Percentiles rank a stretch among this genome's conserved stretches.
These are phyloP conservation scores for Aspergillus taichungensis DNA, from an alignment of 495 filamentous ascomycete species.

Conservation along the genomic window DNA sequence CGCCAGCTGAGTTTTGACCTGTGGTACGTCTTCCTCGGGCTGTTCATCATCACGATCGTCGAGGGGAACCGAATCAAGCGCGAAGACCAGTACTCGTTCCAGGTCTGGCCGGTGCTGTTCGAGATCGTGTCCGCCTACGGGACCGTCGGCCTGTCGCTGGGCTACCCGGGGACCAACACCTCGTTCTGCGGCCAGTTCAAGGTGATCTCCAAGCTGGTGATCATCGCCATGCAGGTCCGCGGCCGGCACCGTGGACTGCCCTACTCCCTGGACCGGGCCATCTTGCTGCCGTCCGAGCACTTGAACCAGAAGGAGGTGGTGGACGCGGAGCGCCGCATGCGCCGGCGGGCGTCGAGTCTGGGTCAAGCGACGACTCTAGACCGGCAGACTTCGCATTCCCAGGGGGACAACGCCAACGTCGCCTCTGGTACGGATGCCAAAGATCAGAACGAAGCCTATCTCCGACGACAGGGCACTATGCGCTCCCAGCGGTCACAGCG, in stretches of 20 bases:
- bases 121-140: slow-evolving; percentile 91
- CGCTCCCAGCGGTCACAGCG: slow-evolving; percentile 10
- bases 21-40: slow-evolving; percentile 86
- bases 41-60: slow-evolving; percentile 79
- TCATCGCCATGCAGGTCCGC: slow-evolving; percentile 89
- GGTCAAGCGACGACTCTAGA: slow-evolving; percentile 30
- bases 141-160: slow-evolving; percentile 84
- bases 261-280: slow-evolving; percentile 84
- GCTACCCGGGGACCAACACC: slow-evolving; percentile 63
- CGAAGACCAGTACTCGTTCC: slow-evolving; percentile 53
- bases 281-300: slow-evolving; percentile 70
- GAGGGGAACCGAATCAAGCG: slow-evolving; percentile 60
- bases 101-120: slow-evolving; percentile 76
- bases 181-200: slow-evolving; percentile 75
- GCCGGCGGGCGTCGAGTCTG: slow-evolving; percentile 45
- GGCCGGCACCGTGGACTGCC: slow-evolving; percentile 88
- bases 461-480: slow-evolving; percentile 24
- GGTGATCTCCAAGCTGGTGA: slow-evolving; percentile 76
- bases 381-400: slow-evolving; percentile 18
- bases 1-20: slow-evolving; percentile 88
- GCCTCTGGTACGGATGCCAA: slow-evolving; percentile 22
- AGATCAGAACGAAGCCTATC: slow-evolving; percentile 15
- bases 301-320: slow-evolving; percentile 61
- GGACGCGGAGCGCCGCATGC: slow-evolving; percentile 46
- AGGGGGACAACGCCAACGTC: slow-evolving; percentile 15